Evolutionary conservation across 2,329 filamentous ascomycete species (phyloP).

Genomic region (Arachnomyces sp.): DNA sequence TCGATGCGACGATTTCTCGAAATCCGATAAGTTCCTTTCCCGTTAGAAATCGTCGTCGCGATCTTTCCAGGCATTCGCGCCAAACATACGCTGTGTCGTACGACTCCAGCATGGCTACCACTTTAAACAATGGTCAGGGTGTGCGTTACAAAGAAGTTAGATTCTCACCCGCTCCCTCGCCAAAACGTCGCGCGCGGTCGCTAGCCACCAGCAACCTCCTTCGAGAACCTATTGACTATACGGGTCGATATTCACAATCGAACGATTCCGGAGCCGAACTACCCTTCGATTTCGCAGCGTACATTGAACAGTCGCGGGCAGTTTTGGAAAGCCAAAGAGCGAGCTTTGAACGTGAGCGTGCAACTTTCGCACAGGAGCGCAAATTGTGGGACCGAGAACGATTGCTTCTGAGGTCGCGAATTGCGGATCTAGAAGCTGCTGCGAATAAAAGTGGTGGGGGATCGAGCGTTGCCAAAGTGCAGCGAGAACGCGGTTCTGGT

Average conservation of each 20-base stretch:
- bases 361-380: slow-evolving; percentile 36
- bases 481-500: not conserved
- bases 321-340: slow-evolving; percentile 32
- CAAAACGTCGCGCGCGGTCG: slow-evolving; percentile 31
- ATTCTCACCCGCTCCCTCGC: slow-evolving; percentile 32
- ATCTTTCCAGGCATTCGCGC: no score
- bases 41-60: no score
- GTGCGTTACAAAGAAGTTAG: slow-evolving; percentile 35
- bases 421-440: slow-evolving; percentile 32
- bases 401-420: slow-evolving; percentile 32
- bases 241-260: slow-evolving; percentile 14
- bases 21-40: no score
- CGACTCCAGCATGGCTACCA: no score
- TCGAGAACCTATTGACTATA: slow-evolving; percentile 19
- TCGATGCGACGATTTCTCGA: no score
- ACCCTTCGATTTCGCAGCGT: slow-evolving; percentile 24
- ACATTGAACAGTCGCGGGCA: slow-evolving; percentile 35
- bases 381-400: slow-evolving; percentile 39
- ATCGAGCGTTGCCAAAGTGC: slow-evolving; percentile 4
- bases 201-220: slow-evolving; percentile 30
- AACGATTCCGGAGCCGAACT: slow-evolving; percentile 14
- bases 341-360: slow-evolving; percentile 33
- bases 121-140: slow-evolving; percentile 25
- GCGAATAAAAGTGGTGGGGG: slow-evolving; percentile 1
- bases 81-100: slow-evolving; percentile 13